These are phyloP conservation scores for Scutellaria minor DNA, from an alignment of 257 asterid genomes.

Conservation along the genomic window DNA sequence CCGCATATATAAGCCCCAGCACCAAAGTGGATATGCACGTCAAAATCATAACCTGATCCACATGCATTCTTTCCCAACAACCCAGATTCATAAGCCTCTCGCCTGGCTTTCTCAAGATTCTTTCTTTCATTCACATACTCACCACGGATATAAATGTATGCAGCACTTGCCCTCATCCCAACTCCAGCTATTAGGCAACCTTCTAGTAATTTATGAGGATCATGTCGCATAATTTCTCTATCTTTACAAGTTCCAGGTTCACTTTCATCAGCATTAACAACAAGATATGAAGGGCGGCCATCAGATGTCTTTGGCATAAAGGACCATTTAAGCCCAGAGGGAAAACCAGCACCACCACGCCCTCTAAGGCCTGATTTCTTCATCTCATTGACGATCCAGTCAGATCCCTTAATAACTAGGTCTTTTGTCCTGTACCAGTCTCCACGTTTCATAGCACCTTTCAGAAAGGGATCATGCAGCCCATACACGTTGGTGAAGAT, in stretches of 20 bases:
- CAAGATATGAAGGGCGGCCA: conserved; percentile 98
- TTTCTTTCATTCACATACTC: conserved; percentile 93
- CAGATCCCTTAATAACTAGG: conserved; percentile 87
- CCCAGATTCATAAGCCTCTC: conserved; percentile 94
- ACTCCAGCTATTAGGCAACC: conserved; percentile 99
- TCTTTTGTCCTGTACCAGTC: conserved; percentile 98
- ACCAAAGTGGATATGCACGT: conserved; percentile 92
- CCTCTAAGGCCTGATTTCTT: conserved; percentile 99
- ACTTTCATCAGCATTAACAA: conserved; percentile 98
- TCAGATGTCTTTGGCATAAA: conserved; percentile 97
- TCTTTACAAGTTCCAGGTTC: conserved; percentile 99
- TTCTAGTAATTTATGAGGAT: conserved; percentile 95
- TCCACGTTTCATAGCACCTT: conserved; percentile 97
- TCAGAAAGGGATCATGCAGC: conserved; percentile 88
- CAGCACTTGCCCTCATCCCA: conserved; percentile 97
- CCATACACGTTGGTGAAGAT: conserved; percentile 94
- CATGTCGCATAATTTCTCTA: conserved; percentile 98
- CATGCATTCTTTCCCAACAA: conserved; percentile 94
- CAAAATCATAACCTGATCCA: conserved; percentile 96
- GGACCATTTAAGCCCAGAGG: conserved; percentile 99
- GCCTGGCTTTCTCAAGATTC: conserved; percentile 86
- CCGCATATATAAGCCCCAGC: conserved; percentile 99
- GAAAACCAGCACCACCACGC: conserved; percentile 99
- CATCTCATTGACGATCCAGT: conserved; percentile 95
- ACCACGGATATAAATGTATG: conserved; percentile 93